Conservation (phyloP, 495 filamentous ascomycete species). For the Penicillium bialowiezense region DNA sequence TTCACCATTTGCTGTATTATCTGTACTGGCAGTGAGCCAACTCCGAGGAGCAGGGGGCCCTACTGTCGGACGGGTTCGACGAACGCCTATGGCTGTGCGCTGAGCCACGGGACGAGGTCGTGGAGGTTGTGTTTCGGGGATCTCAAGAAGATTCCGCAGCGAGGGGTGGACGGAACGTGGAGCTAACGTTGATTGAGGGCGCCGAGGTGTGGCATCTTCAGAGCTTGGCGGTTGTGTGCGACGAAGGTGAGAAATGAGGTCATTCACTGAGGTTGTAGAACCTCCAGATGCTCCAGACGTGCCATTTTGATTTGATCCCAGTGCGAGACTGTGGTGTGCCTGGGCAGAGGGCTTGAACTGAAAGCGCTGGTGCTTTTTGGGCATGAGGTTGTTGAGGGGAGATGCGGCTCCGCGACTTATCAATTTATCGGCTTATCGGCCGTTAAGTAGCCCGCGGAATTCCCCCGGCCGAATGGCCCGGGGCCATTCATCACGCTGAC, state of each 20-base stretch:
- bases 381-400: slow-evolving; percentile 27
- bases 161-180: slow-evolving; percentile 52
- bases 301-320: slow-evolving; percentile 29
- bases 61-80: slow-evolving; percentile 49
- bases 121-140: slow-evolving; percentile 69
- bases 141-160: slow-evolving; percentile 58
- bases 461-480: too few relatives aligned
- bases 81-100: slow-evolving; percentile 34
- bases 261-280: slow-evolving; percentile 38
- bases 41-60: slow-evolving; percentile 71
- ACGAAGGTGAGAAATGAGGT: slow-evolving; percentile 48
- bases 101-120: slow-evolving; percentile 54
- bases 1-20: slow-evolving; percentile 5
- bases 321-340: slow-evolving; percentile 38
- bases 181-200: slow-evolving; percentile 11
- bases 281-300: slow-evolving; percentile 18
- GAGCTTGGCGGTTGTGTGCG: slow-evolving; percentile 35
- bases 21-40: slow-evolving; percentile 53
- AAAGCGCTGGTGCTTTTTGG: slow-evolving; percentile 44
- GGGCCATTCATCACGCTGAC: too few relatives aligned
- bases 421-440: slow-evolving; percentile 14
- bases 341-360: slow-evolving; percentile 34
- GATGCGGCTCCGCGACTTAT: slow-evolving; percentile 5
- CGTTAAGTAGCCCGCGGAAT: too few relatives aligned
- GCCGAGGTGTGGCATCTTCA: slow-evolving; percentile 11